Percentiles rank a stretch among this genome's conserved stretches.
phyloP scores from a whole-genome alignment of 331 rosid genomes.

The Dryas integrifolia region DNA sequence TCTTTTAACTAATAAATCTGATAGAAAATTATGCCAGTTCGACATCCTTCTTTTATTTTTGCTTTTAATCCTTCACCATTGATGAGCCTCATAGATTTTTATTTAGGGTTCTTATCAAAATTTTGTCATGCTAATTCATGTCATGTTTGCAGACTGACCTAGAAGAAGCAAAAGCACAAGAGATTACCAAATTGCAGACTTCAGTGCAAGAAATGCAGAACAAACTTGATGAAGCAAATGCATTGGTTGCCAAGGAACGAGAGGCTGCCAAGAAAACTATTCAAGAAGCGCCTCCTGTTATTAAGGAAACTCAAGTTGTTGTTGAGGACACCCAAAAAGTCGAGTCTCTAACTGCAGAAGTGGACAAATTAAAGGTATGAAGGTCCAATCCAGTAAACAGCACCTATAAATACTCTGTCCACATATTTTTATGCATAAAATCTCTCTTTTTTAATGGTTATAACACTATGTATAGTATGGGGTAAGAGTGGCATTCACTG shows the following conservation, averaged over 20 bases:
- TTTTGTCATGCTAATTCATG: conserved; percentile 19
- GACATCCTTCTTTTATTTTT: background rate
- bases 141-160: conserved; percentile 63
- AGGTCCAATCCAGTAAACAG: conserved; percentile 21
- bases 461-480: background rate
- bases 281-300: conserved; percentile 74
- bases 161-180: conserved; percentile 81
- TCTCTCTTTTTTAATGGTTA: background rate
- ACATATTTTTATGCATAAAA: background rate
- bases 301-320: conserved; percentile 70
- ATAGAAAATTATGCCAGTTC: background rate
- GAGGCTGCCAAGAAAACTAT: conserved; percentile 57
- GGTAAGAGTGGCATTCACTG: background rate
- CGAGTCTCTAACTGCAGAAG: conserved; percentile 62
- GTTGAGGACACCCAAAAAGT: conserved; percentile 73
- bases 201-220: conserved; percentile 60
- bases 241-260: conserved; percentile 57
- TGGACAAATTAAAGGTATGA: conserved; percentile 64
- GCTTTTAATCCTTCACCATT: conserved; percentile 11
- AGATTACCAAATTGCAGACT: conserved; percentile 68
- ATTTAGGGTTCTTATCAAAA: conserved; percentile 2
- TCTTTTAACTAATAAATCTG: background rate
- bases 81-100: background rate
- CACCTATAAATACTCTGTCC: background rate
- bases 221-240: conserved; percentile 65